These are phyloP conservation scores for Pouteria glomerata DNA, from an alignment of 148 eudicot species.

Conservation along the genomic window DNA sequence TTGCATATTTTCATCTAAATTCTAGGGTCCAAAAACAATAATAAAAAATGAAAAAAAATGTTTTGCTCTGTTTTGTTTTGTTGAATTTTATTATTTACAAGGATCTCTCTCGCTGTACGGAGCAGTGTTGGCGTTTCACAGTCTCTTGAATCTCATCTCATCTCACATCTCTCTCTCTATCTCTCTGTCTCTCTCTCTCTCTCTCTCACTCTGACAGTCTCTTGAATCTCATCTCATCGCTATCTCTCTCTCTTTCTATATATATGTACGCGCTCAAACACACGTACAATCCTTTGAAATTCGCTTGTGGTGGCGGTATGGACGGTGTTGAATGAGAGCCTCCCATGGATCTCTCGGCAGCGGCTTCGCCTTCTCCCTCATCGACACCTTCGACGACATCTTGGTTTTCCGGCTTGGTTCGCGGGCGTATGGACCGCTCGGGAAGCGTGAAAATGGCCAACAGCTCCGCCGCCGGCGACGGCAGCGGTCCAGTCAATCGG, in stretches of 20 bases:
- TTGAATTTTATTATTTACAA: too few relatives aligned
- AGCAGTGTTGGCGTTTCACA: not conserved
- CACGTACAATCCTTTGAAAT: not conserved
- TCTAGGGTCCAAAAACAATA: too few relatives aligned
- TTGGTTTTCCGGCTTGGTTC: slow-evolving; percentile 61
- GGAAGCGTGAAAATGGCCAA: slow-evolving; percentile 21
- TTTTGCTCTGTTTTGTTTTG: too few relatives aligned
- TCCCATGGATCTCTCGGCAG: slow-evolving; percentile 22
- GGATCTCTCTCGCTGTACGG: too few relatives aligned
- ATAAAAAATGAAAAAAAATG: too few relatives aligned
- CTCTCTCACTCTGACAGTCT: too few relatives aligned
- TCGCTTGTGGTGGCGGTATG: not conserved
- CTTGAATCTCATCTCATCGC: too few relatives aligned
- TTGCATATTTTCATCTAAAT: too few relatives aligned
- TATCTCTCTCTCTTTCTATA: not conserved
- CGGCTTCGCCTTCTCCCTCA: slow-evolving; percentile 20
- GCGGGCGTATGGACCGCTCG: slow-evolving; percentile 43
- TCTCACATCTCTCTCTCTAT: too few relatives aligned
- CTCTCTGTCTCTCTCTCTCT: too few relatives aligned
- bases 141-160: not conserved
- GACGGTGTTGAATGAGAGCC: not conserved
- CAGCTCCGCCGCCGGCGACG: slow-evolving; percentile 19
- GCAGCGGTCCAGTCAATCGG: slow-evolving; percentile 36
- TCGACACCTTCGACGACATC: slow-evolving; percentile 26
- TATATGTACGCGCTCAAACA: too few relatives aligned